A percentile compares a stretch with the other conserved stretches of the same genome.
phyloP scores from a whole-genome alignment of 768 basidiomycete species.

The Boletus speciosus region DNA sequence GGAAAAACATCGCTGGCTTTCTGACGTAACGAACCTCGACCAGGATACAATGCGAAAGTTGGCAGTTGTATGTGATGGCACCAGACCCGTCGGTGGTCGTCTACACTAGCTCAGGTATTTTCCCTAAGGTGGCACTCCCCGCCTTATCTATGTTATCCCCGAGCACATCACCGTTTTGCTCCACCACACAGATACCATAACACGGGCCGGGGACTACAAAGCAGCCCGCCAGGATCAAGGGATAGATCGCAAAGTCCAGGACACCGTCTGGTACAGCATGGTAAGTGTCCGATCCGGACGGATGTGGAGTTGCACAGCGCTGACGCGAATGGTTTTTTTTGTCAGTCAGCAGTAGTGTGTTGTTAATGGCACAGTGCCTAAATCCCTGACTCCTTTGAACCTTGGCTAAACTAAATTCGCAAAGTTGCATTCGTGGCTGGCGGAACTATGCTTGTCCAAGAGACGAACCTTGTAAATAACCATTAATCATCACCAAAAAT shows the following conservation, averaged over 20 bases:
- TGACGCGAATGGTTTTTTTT: neutral
- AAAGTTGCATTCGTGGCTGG: neutral
- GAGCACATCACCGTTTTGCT: neutral
- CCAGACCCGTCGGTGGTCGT: slow-evolving; percentile 34
- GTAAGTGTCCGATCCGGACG: neutral
- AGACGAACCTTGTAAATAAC: neutral
- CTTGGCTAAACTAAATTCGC: neutral
- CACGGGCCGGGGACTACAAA: neutral
- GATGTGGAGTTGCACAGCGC: neutral
- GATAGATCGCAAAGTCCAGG: neutral
- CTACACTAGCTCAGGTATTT: slow-evolving; percentile 33
- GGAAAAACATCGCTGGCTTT: slow-evolving; percentile 94
- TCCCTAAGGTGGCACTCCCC: slow-evolving; percentile 38
- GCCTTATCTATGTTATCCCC: neutral
- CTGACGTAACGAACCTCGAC: slow-evolving; percentile 92
- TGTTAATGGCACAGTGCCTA: neutral
- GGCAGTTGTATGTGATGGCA: neutral
- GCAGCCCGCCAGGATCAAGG: neutral
- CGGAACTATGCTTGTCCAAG: too few species aligned
- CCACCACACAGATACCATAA: neutral
- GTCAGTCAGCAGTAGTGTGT: neutral
- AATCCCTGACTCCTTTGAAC: neutral
- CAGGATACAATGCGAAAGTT: slow-evolving; percentile 46
- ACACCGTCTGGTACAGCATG: neutral
- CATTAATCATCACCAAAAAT: neutral